Base-by-base conservation (phyloP, 768 basidiomycete species). In the Zangia roseola region DNA sequence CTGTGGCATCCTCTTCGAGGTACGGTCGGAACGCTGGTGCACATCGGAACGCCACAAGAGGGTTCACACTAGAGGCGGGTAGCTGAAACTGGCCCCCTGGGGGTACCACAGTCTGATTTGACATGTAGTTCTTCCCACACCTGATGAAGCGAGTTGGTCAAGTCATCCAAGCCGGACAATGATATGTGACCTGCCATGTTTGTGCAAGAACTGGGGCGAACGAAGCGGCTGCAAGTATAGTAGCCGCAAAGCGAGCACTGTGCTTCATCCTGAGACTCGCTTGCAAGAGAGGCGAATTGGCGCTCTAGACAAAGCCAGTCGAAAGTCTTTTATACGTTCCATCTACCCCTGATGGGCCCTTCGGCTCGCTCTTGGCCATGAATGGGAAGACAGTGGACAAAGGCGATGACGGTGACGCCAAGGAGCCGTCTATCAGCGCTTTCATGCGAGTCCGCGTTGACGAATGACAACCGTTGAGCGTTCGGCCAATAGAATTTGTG, bases 61-160 rank as follows among this genome's bases (percentile, higher is more conserved):
- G 72, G 7, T 54, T 52, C 3, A 57, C 17, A 5, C 74, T 75
- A 4, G 53, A 45, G 0, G 58, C 54, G 1, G 74, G 74, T 1
- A 69, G 45, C 7, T 66, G 64, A 48, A 80, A 80, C 43, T 72
- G 67, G 2, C 78, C 77, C 1, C 74, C 77, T 0, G 79, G 77
- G 1, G 71, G 70, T 16, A 74, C 69, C 6, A 74, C 62, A 2
- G 73, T 67, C 45, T 74, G 62, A 20, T 67, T 66, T 7, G 65
- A 30, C 67, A 73, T 73, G 56, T 64, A 80, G 53, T 78, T 71
- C 60, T 80, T 79, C 35, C 76, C 76, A 39, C 78, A 80, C 77
- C 80, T 80, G 25, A 2, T n/a, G 1, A 19, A 7, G 13, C 49
- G n/a, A 38, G 19, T 10, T 19, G 5, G 24, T 23, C 10, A 21